A percentile compares a stretch with the other conserved stretches of the same genome.
Evolutionary conservation across 345 rosid species (phyloP).

Genomic region (Camelina neglecta): DNA sequence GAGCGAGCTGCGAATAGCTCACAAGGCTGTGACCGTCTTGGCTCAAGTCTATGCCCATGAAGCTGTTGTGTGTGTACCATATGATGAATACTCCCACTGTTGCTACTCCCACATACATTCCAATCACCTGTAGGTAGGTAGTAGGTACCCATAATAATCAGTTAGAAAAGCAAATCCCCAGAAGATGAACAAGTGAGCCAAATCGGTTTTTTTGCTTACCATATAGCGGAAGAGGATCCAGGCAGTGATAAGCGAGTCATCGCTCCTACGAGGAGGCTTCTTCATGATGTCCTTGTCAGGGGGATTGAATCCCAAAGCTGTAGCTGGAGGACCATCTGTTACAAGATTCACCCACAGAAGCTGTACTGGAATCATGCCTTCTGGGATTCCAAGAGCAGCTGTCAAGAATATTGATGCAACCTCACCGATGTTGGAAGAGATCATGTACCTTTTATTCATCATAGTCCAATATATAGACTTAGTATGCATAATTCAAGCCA

Average conservation of each 20-base stretch:
- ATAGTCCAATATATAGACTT: not conserved
- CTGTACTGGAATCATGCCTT: conserved; percentile 99
- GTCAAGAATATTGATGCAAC: conserved; percentile 95
- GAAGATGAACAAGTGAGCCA: conserved; percentile 13
- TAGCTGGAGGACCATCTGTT: conserved; percentile 98
- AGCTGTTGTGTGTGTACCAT: conserved; percentile 80
- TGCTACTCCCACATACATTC: conserved; percentile 88
- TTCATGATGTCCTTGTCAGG: conserved; percentile 93
- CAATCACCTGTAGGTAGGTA: conserved; percentile 68
- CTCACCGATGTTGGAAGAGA: conserved; percentile 98
- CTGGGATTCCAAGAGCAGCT: conserved; percentile 98
- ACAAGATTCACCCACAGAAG: conserved; percentile 99
- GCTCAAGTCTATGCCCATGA: conserved; percentile 86
- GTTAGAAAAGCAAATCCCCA: not conserved
- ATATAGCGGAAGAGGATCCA: conserved; percentile 99
- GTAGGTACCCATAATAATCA: not conserved
- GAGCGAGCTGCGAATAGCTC: conserved; percentile 76
- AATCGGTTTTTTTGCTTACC: conserved; percentile 48
- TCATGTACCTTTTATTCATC: conserved; percentile 83
- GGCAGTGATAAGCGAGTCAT: conserved; percentile 85
- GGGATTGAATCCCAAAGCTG: conserved; percentile 97
- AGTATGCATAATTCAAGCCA: conserved; percentile 52
- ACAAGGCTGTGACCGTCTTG: conserved; percentile 92
- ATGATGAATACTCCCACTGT: conserved; percentile 93
- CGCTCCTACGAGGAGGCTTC: conserved; percentile 92